phyloP scores from a whole-genome alignment of 176 grass and related monocot genomes.

The Areca catechu region DNA sequence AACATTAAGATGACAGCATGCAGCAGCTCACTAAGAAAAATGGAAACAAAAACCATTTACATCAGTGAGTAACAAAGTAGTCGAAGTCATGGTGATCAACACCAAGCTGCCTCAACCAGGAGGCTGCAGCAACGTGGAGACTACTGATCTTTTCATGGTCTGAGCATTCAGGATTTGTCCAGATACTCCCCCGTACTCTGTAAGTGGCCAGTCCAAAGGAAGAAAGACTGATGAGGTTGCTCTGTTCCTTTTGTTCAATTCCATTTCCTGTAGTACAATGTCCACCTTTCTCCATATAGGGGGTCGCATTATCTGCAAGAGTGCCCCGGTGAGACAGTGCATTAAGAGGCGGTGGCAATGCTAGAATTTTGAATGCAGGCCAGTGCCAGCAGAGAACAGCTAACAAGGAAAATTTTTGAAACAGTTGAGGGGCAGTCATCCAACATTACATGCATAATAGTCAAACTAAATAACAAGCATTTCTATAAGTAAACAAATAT shows the following conservation, averaged over 20 bases:
- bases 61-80: slow-evolving; percentile 44
- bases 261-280: background rate
- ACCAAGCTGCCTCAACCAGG: slow-evolving; percentile 70
- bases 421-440: no score
- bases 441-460: no score
- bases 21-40: background rate
- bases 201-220: slow-evolving; percentile 57
- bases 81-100: slow-evolving; percentile 57
- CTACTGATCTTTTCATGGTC: slow-evolving; percentile 1
- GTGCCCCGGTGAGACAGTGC: background rate
- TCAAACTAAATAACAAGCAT: no score
- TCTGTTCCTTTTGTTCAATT: background rate
- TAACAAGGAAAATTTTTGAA: no score
- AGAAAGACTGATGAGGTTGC: slow-evolving; percentile 17
- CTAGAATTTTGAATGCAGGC: background rate
- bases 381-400: no score
- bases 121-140: slow-evolving; percentile 36
- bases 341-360: background rate
- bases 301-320: slow-evolving; percentile 22
- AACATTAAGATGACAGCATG: background rate
- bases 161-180: slow-evolving; percentile 27
- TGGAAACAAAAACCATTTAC: background rate
- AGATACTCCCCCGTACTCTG: slow-evolving; percentile 40
- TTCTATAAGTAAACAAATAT: no score
- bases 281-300: background rate